A percentile compares a stretch with the other conserved stretches of the same genome.
Evolutionary conservation across 2,329 filamentous ascomycete genomes (phyloP).

Genomic region (Sclerotinia sclerotiorum): DNA sequence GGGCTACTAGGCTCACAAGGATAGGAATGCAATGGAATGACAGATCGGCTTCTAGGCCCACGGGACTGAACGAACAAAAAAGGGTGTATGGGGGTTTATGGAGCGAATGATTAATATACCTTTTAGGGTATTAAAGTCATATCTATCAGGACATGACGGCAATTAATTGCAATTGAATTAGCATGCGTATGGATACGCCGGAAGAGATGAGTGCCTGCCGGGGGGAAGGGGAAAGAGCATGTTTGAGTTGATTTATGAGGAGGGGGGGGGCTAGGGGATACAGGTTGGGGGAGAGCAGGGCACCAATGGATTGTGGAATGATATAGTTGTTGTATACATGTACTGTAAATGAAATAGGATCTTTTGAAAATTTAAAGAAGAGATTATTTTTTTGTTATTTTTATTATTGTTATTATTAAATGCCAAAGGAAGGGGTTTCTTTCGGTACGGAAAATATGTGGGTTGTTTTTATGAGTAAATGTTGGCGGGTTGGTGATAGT

Average conservation of each 20-base stretch:
- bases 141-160: constrained; percentile 3
- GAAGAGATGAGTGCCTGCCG: constrained; percentile 13
- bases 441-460: not conserved
- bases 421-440: no score
- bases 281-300: not conserved
- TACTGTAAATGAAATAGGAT: constrained; percentile 12
- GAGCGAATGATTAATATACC: constrained; percentile 3
- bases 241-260: not conserved
- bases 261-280: not conserved
- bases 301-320: not conserved
- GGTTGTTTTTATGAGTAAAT: not conserved
- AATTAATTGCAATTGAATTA: constrained; percentile 14
- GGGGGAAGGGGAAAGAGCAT: not conserved
- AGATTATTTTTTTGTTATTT: no score
- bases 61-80: not conserved
- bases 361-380: no score
- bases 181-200: constrained; percentile 17
- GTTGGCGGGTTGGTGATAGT: no score
- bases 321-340: constrained; percentile 1
- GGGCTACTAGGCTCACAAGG: constrained; percentile 18
- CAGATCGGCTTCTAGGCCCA: constrained; percentile 9
- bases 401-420: no score
- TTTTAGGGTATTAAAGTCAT: constrained; percentile 10
- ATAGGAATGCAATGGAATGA: not conserved
- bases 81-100: not conserved